Percentiles rank a stretch among this genome's conserved stretches.
phyloP scores from a whole-genome alignment of 2,329 filamentous ascomycete genomes.

The Colletotrichum neosansevieriae region DNA sequence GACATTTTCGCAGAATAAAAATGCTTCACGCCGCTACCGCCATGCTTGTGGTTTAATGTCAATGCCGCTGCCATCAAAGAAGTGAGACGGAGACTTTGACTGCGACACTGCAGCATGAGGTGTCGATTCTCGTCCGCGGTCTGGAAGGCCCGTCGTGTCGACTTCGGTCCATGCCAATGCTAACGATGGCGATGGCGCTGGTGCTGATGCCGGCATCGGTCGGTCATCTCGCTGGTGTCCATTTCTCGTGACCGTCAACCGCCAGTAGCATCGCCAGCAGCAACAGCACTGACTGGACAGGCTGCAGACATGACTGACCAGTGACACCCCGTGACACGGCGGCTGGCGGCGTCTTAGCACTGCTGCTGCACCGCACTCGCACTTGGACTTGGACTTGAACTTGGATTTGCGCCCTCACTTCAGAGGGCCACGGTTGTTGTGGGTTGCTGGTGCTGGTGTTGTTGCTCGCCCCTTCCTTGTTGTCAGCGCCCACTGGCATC shows the following conservation, averaged over 20 bases:
- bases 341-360: slow-evolving; percentile 25
- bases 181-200: neutral
- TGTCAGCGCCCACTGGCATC: neutral
- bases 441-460: neutral
- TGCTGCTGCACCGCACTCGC: slow-evolving; percentile 8
- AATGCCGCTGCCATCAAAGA: slow-evolving; percentile 11
- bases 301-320: slow-evolving; percentile 11
- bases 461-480: slow-evolving; percentile 1
- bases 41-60: neutral
- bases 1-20: slow-evolving; percentile 26
- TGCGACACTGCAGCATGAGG: slow-evolving; percentile 7
- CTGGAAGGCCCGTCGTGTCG: neutral
- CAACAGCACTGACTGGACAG: slow-evolving; percentile 20
- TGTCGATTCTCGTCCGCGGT: neutral
- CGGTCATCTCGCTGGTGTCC: neutral
- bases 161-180: slow-evolving; percentile 8
- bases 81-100: neutral
- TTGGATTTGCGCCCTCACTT: neutral
- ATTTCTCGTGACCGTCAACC: neutral
- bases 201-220: slow-evolving; percentile 28
- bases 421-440: too few species aligned
- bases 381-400: slow-evolving; percentile 7
- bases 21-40: slow-evolving; percentile 29
- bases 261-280: neutral
- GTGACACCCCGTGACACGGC: slow-evolving; percentile 15